Percentiles rank a stretch among this genome's conserved stretches.
Conservation (phyloP, 352 stramenopile genomes). For the Pythium myriotylum region DNA sequence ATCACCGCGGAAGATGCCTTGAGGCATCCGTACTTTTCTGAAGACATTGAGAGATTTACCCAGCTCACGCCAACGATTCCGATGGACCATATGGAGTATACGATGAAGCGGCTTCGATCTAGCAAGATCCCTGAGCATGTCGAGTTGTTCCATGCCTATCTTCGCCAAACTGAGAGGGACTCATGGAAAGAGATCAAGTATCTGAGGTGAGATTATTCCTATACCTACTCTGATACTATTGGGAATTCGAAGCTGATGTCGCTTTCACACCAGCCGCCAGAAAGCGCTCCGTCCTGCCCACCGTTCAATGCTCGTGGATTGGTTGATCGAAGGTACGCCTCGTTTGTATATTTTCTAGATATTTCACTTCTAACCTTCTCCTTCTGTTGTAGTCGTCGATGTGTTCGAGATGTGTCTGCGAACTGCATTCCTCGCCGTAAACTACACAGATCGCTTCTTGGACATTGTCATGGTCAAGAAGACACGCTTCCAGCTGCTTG, state of each 20-base stretch:
- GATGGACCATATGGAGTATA: constrained; percentile 82
- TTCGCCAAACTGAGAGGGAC: constrained; percentile 76
- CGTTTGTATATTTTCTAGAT: neutral
- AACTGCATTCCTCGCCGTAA: constrained; percentile 89
- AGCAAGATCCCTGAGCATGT: constrained; percentile 72
- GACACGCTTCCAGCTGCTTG: constrained; percentile 88
- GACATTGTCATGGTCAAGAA: constrained; percentile 91
- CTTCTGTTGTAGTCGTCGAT: constrained; percentile 86
- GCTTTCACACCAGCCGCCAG: constrained; percentile 46
- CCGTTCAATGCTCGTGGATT: constrained; percentile 92
- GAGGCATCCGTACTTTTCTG: constrained; percentile 80
- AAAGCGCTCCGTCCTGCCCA: constrained; percentile 84
- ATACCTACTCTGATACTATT: neutral
- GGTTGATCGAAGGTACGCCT: constrained; percentile 86
- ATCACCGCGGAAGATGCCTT: constrained; percentile 84
- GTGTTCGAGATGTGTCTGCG: constrained; percentile 93
- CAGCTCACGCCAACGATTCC: constrained; percentile 64
- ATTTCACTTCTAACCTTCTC: neutral
- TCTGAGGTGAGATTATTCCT: constrained; percentile 50
- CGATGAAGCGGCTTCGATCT: constrained; percentile 46
- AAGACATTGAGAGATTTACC: constrained; percentile 42
- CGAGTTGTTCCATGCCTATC: constrained; percentile 75
- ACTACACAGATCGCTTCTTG: constrained; percentile 89
- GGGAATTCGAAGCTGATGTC: neutral
- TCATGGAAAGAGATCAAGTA: constrained; percentile 90